phyloP scores from a whole-genome alignment of 805 yeast species.

The Ogataea ganodermae region DNA sequence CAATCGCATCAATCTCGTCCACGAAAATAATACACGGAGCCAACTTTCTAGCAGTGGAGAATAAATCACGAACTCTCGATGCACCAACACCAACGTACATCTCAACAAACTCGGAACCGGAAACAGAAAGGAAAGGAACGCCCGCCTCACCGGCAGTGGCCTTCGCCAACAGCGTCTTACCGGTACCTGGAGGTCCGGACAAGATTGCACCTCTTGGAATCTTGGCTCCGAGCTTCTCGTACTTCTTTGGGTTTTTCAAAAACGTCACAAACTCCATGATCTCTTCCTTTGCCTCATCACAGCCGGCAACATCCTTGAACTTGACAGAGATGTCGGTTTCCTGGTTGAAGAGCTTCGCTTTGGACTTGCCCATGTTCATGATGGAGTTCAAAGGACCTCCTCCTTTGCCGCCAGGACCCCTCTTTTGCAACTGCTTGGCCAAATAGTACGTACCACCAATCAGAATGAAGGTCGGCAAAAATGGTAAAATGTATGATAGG shows the following conservation, averaged over 20 bases:
- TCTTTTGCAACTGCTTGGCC: constrained; percentile 30
- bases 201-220: constrained; percentile 98
- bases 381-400: constrained; percentile 82
- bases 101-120: constrained; percentile 97
- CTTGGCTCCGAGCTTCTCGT: constrained; percentile 92
- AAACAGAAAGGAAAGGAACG: constrained; percentile 92
- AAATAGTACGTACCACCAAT: constrained; percentile 88
- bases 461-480: constrained; percentile 85
- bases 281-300: constrained; percentile 95
- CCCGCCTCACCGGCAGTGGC: constrained; percentile 99
- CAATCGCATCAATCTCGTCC: constrained; percentile 99
- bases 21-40: constrained; percentile 97
- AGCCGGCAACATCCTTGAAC: constrained; percentile 96
- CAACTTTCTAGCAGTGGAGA: constrained; percentile 85
- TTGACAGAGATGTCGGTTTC: constrained; percentile 87
- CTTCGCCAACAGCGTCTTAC: constrained; percentile 94
- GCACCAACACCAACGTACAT: constrained; percentile 99
- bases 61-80: constrained; percentile 93
- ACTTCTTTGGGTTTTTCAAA: constrained; percentile 84
- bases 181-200: constrained; percentile 99
- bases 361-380: constrained; percentile 83
- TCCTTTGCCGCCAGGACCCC: constrained; percentile 48
- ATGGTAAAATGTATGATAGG: constrained; percentile 63
- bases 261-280: constrained; percentile 97
- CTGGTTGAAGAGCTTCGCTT: constrained; percentile 87